Conservation (phyloP, 2,329 filamentous ascomycete species). For the Cladobotryum mycophilum region DNA sequence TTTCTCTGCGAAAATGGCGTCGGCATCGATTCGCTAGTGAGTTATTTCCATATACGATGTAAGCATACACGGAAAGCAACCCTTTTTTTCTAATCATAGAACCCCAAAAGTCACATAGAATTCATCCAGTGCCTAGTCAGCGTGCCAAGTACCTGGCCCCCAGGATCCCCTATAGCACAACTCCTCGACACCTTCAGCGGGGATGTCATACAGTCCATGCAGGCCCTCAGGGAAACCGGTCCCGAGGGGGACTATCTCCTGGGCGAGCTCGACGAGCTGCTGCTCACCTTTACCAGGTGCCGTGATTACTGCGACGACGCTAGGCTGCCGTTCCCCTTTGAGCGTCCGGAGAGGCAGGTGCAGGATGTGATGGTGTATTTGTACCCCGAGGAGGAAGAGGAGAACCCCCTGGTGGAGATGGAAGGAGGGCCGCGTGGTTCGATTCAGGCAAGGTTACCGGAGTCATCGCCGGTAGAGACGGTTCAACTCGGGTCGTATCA, state of each 20-base stretch:
- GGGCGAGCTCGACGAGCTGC: slow-evolving; percentile 13
- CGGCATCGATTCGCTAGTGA: slow-evolving; percentile 26
- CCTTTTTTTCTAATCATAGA: no score
- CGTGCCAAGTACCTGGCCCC: slow-evolving; percentile 7
- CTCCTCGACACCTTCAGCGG: slow-evolving; percentile 23
- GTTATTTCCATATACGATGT: background rate
- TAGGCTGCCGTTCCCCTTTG: slow-evolving; percentile 17
- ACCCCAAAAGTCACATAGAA: slow-evolving; percentile 8
- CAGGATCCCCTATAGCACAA: slow-evolving; percentile 3
- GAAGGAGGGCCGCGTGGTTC: no score
- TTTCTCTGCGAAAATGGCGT: slow-evolving; percentile 30
- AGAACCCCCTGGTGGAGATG: background rate
- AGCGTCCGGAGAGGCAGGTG: slow-evolving; percentile 23
- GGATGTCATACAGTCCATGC: slow-evolving; percentile 31
- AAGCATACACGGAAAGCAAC: no score
- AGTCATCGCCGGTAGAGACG: slow-evolving; percentile 14
- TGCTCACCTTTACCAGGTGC: slow-evolving; percentile 18
- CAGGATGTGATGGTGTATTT: slow-evolving; percentile 21
- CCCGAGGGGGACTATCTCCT: slow-evolving; percentile 16
- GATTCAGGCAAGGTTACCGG: background rate
- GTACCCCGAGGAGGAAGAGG: slow-evolving; percentile 16
- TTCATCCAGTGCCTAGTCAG: slow-evolving; percentile 14
- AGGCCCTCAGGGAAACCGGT: slow-evolving; percentile 29
- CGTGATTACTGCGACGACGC: slow-evolving; percentile 12
- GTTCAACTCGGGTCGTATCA: slow-evolving; percentile 16